phyloP scores from a whole-genome alignment of 2,329 filamentous ascomycete species.

The Penicillium vulpinum region DNA sequence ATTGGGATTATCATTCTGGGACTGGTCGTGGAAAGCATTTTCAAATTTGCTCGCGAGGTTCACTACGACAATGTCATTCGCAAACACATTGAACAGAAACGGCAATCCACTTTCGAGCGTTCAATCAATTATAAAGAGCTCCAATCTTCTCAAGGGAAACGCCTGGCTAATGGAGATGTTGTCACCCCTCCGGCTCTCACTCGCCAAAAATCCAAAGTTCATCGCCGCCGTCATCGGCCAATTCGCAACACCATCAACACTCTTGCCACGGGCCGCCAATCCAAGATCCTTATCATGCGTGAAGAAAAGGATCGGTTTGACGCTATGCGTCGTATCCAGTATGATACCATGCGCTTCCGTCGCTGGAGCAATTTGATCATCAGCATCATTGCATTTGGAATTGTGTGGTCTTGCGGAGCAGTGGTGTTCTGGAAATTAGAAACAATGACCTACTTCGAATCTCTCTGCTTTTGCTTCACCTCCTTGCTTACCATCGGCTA shows the following conservation, averaged over 20 bases:
- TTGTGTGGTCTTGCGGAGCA: conserved; percentile 80
- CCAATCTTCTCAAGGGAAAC: conserved; percentile 26
- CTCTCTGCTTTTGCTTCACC: conserved; percentile 83
- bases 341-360: conserved; percentile 62
- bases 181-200: not conserved
- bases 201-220: conserved; percentile 6
- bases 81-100: conserved; percentile 57
- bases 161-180: not conserved
- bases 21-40: conserved; percentile 78
- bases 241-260: conserved; percentile 28
- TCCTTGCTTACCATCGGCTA: conserved; percentile 84
- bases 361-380: conserved; percentile 72
- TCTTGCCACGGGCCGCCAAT: conserved; percentile 26
- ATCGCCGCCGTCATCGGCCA: conserved; percentile 8
- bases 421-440: conserved; percentile 70
- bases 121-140: conserved; percentile 47
- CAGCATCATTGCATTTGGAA: conserved; percentile 66
- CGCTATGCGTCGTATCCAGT: conserved; percentile 79
- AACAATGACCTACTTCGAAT: conserved; percentile 67
- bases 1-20: conserved; percentile 81
- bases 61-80: conserved; percentile 63
- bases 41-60: conserved; percentile 63
- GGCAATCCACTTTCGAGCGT: conserved; percentile 55
- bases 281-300: conserved; percentile 58
- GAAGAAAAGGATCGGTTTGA: conserved; percentile 71